Conservation (phyloP, 2,329 filamentous ascomycete genomes). For the Paraphaeosphaeria minitans region DNA sequence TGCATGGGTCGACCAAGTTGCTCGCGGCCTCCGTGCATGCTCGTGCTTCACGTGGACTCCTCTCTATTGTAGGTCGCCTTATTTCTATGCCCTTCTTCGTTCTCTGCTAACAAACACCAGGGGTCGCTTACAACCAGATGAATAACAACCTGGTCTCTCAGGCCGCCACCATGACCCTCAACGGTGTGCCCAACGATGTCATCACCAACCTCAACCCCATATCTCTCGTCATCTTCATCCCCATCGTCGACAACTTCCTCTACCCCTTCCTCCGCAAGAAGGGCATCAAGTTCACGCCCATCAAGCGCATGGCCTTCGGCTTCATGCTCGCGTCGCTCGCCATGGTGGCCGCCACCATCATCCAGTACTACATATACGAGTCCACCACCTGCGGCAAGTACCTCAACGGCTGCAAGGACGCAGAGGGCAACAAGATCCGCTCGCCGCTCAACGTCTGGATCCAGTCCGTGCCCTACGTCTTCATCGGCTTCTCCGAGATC, state of each 20-base stretch:
- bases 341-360: constrained; percentile 58
- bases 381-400: constrained; percentile 64
- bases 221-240: constrained; percentile 60
- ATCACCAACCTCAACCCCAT: constrained; percentile 62
- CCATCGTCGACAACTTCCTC: constrained; percentile 58
- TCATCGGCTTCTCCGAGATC: constrained; percentile 63
- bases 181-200: constrained; percentile 61
- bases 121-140: constrained; percentile 60
- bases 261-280: constrained; percentile 57
- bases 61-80: constrained; percentile 39
- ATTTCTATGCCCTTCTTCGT: not conserved
- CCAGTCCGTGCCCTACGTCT: constrained; percentile 56
- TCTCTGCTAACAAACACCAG: constrained; percentile 16
- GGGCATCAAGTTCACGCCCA: constrained; percentile 57
- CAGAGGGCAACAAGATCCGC: constrained; percentile 32
- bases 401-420: constrained; percentile 58
- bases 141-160: constrained; percentile 61
- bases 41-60: constrained; percentile 60
- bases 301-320: constrained; percentile 59
- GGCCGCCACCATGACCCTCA: constrained; percentile 58
- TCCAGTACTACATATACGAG: constrained; percentile 68
- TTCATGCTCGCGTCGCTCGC: constrained; percentile 55
- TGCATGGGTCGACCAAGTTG: constrained; percentile 71
- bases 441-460: constrained; percentile 69
- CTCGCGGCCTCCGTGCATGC: constrained; percentile 46